A percentile compares a stretch with the other conserved stretches of the same genome.
phyloP scores from a whole-genome alignment of 305 asterid species.

The Fraxinus nigra region DNA sequence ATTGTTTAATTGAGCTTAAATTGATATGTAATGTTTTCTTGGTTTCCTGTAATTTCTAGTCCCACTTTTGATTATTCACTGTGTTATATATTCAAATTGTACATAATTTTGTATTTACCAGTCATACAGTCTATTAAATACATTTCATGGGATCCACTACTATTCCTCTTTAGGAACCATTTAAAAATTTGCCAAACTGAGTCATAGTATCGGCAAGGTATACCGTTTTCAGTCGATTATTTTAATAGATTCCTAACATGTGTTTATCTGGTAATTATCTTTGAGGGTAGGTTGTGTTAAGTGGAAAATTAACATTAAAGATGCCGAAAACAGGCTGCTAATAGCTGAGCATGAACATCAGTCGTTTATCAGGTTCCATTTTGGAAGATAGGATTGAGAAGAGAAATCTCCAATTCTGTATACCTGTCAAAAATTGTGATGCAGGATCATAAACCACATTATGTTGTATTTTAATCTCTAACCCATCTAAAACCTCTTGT shows the following conservation, averaged over 20 bases:
- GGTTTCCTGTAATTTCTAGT: not conserved
- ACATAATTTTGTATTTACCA: constrained; percentile 1
- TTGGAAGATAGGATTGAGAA: constrained; percentile 1
- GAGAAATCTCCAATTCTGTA: constrained; percentile 2
- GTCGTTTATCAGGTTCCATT: not conserved
- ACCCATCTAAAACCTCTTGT: not conserved
- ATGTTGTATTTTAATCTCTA: not conserved
- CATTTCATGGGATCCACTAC: not conserved
- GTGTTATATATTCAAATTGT: not conserved
- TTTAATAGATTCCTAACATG: not conserved
- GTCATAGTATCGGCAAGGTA: not conserved
- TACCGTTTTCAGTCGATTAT: not conserved
- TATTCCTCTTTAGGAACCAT: not conserved
- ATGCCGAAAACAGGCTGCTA: not conserved
- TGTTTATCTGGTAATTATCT: not conserved
- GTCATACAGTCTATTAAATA: not conserved
- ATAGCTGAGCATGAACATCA: not conserved
- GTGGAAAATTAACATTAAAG: not conserved
- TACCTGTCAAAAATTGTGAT: not conserved
- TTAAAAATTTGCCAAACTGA: not conserved
- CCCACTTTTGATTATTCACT: not conserved
- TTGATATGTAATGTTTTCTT: not conserved
- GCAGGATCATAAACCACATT: not conserved
- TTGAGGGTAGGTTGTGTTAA: not conserved
- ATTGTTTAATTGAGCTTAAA: constrained; percentile 2